Evolutionary conservation across 2,329 filamentous ascomycete genomes (phyloP), one percentile per base, ranked within the genome.

Genomic region (Aspergillus brasiliensis): DNA sequence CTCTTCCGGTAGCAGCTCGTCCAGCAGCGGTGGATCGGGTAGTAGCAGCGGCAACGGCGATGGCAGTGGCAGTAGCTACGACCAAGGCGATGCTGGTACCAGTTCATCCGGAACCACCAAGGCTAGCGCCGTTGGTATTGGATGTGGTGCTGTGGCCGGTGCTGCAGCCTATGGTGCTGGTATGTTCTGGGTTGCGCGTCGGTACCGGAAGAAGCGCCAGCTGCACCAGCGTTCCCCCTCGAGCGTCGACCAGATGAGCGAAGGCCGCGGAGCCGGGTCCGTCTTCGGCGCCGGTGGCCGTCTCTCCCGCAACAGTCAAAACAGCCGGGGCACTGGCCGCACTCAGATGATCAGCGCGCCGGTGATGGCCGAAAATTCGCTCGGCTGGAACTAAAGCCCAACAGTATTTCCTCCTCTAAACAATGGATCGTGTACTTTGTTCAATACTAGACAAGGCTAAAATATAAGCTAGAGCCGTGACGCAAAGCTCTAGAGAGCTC

Each of bases 121-220:
- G 54, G 70, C 75, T 31, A 80, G 75, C 75, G 88, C 81, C 70
- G 86, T 81, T 65, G 85, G 78, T 71, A 90, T 97, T 70, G 91
- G 89, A 58, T 83, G 91, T 21, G 91, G 91, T 69, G 89, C 91
- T 25, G 86, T 93, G 31, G 85, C 86, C 46, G 88, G 92, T 71
- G 91, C 91, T 44, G 90, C 88, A 53, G 88, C 92, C n/a, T 97
- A 97, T 68, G 93, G 92, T 71, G 91, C 90, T 11, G 92, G 91
- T 75, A 97, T 97, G 93, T 94, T 97, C 81, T 88, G 95, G 71
- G 87, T 97, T 66, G 93, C 93, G 52, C 88, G 92, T 62, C 86
- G 93, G 61, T 97, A 97, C 84, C 91, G 93, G 83, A 89, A 90
- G 80, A 92, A 90, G 84, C 89, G 87, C 78, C 86, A 90, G 73